These are phyloP conservation scores for Russula sp. DNA, from an alignment of 768 basidiomycete genomes.

Conservation along the genomic window DNA sequence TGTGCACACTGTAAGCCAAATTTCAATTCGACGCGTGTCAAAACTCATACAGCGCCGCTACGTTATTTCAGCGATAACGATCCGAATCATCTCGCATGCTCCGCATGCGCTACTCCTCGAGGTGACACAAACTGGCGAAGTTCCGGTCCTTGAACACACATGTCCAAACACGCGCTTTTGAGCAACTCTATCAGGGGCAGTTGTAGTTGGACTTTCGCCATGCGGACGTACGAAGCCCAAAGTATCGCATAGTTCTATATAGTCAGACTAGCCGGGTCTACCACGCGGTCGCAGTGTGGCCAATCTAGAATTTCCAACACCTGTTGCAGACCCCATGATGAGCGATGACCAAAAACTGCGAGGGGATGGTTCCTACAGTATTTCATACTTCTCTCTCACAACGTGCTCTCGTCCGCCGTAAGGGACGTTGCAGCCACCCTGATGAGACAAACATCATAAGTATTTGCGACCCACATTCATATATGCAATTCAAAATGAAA, in stretches of 20 bases:
- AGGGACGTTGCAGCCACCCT: slow-evolving; percentile 18
- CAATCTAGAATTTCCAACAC: slow-evolving; percentile 38
- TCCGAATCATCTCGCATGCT: slow-evolving; percentile 54
- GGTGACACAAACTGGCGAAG: slow-evolving; percentile 37
- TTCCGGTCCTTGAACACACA: slow-evolving; percentile 8
- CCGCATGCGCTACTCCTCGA: slow-evolving; percentile 55
- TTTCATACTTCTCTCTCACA: slow-evolving; percentile 42
- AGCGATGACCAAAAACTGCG: slow-evolving; percentile 7
- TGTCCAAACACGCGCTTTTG: slow-evolving; percentile 5
- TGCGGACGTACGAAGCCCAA: background rate
- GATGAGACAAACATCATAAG: background rate
- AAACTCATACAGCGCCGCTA: slow-evolving; percentile 11
- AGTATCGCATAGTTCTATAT: background rate
- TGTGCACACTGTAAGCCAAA: slow-evolving; percentile 12
- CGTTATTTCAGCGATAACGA: slow-evolving; percentile 47
- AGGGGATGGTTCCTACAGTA: slow-evolving; percentile 39
- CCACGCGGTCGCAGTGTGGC: background rate
- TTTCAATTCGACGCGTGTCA: background rate
- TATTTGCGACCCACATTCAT: background rate
- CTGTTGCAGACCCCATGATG: slow-evolving; percentile 30
- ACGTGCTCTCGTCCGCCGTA: slow-evolving; percentile 36
- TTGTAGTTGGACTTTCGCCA: too few relatives aligned
- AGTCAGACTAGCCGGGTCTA: background rate
- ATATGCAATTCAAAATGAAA: background rate
- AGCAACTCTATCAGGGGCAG: background rate